Base-by-base conservation (phyloP, 208 protist genomes). In the Leptomonas seymouri region DNA sequence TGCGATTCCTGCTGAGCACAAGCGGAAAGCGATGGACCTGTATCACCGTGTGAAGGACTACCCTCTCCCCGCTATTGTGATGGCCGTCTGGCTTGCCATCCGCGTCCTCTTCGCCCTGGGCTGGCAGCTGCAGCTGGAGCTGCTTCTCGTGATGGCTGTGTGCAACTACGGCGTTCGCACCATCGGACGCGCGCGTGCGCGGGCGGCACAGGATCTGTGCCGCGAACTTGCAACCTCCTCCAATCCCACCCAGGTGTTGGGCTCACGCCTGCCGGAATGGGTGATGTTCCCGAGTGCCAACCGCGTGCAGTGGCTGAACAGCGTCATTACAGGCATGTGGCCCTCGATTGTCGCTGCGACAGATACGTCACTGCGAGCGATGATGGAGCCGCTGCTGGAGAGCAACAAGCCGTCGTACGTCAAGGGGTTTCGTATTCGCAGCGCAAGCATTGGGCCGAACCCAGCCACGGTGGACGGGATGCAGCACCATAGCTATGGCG, bases 221-320 rank as follows among this genome's bases (percentile, higher is more conserved):
- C 56, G 46, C 16, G 57, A 84, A 28, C 55, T 93, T 39, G 67
- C 80, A 14, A 49, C 74, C n/a, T 75, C 76, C 34, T 63, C 71
- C 39, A 82, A 85, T 55, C 67, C 82, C 8, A 83, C 80, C 15
- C 36, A 15, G 18, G 63, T 93, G 27, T 62, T 93, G 15, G 84
- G 84, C 18, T 71, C 72, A 15, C 72, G 90, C 50, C 59, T 93
- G 45, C 87, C 87, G 16, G 82, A 89, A 74, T 93, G 87, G 87
- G 73, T 93, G 7, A 80, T 73, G 28, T 84, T 85, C 46, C 87
- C 87, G n/a, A 90, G 76, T 57, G 71, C 72, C 14, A 86, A 84
- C 71, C 80, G 82, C 41, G 87, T 87, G 34, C 78, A 84, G 74
- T 93, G 81, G 81, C 45, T 93, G 27, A 93, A 93, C 75, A 76